Evolutionary conservation across 257 asterid species (phyloP), one percentile per base, ranked within the genome.

Genomic region (Capsicum baccatum): DNA sequence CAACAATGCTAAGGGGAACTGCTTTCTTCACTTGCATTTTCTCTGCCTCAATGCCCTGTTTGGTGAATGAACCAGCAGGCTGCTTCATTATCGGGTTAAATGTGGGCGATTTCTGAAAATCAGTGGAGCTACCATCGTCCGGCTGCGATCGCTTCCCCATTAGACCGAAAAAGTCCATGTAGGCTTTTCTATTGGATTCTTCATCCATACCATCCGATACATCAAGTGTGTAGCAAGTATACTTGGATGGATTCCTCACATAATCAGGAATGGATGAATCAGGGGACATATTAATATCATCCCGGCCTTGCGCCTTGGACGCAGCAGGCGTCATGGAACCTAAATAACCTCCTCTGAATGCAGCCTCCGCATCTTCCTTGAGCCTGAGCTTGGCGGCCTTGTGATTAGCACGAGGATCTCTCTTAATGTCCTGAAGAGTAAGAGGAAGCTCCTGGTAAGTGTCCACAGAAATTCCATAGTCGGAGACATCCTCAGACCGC

Each of bases 371-470:
- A 89, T 96, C 99, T 88, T 96, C 98, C 63, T 88, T 85, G 67
- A 96, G 91, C 86, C 99, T 92, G 21, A 85, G 83, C 85, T 90
- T 91, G 69, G 99, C 98, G 84, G 98, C 98, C 59, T 57, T 59
- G 81, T 87, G 98, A 89, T 94, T 91, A 16, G 99, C 99, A 68
- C 99, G 97, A 84, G 97, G 93, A 81, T 93, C 98, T 85, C 90
- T 91, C 56, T 63, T 39, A 50, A 84, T 88, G 42, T 82, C 84
- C 57, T 83, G 55, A 69, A 92, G 89, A 80, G 92, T 80, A 81
- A 73, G 82, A 82, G 97, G 96, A 85, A 90, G 91, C 84, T 92
- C 94, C n/a, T 85, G 82, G 60, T 70, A 87, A 63, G 89, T 88
- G 79, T 69, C 69, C 9, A 52, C 87, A 52, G 87, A 90, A 83